Conservation (phyloP, 2,329 filamentous ascomycete species). For the Chaetothyriales sp. region DNA sequence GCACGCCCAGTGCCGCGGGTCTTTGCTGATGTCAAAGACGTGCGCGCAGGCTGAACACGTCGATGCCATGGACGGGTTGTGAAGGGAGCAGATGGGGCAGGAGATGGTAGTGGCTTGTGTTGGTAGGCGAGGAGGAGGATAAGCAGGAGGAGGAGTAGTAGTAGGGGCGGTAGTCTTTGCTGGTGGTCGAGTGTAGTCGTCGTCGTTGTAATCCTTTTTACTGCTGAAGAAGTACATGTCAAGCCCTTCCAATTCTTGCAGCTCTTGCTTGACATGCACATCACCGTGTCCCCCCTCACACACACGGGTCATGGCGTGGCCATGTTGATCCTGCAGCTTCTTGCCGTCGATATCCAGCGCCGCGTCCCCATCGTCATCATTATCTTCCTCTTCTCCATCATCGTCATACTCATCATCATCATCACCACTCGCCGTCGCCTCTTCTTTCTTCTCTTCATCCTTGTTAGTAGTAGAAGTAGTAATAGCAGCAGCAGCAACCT, state of each 20-base stretch:
- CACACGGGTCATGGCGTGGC: constrained; percentile 54
- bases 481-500: constrained; percentile 29
- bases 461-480: too few relatives aligned
- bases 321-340: constrained; percentile 49
- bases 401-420: constrained; percentile 22
- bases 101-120: constrained; percentile 2
- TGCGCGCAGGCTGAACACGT: constrained; percentile 58
- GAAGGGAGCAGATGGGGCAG: constrained; percentile 54
- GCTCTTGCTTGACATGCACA: constrained; percentile 44
- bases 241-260: constrained; percentile 48
- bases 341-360: constrained; percentile 51
- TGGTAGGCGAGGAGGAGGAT: constrained; percentile 1
- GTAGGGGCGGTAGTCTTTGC: background rate
- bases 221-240: constrained; percentile 14
- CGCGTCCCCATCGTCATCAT: constrained; percentile 27
- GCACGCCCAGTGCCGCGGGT: constrained; percentile 51
- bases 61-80: constrained; percentile 39
- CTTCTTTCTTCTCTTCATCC: constrained; percentile 24
- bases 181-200: too few relatives aligned
- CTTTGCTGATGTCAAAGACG: constrained; percentile 43
- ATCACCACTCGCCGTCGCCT: constrained; percentile 23
- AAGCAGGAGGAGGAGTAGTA: too few relatives aligned
- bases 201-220: background rate
- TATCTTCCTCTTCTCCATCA: constrained; percentile 25
- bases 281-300: constrained; percentile 58